Evolutionary conservation across 1,139 yeast genomes (phyloP).

Genomic region (Yamadazyma sp.): DNA sequence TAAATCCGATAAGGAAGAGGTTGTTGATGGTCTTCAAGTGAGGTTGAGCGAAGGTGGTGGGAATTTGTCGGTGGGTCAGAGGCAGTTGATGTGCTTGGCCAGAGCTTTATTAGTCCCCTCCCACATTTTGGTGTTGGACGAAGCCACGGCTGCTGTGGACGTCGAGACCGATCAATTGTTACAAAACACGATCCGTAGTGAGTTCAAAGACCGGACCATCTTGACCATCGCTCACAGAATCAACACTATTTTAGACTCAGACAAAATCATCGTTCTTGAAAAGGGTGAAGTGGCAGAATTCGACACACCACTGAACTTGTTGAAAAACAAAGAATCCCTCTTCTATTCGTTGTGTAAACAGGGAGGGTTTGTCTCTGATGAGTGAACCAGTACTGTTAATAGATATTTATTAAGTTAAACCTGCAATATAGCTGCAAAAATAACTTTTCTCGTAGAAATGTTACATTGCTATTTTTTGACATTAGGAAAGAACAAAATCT

Average conservation of each 20-base stretch:
- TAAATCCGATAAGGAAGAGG: slow-evolving; percentile 5
- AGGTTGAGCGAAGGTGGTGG: slow-evolving; percentile 32
- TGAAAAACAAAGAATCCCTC: slow-evolving; percentile 23
- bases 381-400: background rate
- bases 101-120: slow-evolving; percentile 35
- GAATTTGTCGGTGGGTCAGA: slow-evolving; percentile 38
- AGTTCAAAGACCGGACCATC: slow-evolving; percentile 34
- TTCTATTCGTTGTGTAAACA: slow-evolving; percentile 35
- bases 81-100: slow-evolving; percentile 38
- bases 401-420: too few relatives aligned
- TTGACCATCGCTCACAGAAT: slow-evolving; percentile 39
- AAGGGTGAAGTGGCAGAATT: slow-evolving; percentile 33
- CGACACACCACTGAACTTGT: slow-evolving; percentile 28
- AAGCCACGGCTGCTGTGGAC: slow-evolving; percentile 41
- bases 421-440: too few relatives aligned
- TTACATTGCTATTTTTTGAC: background rate
- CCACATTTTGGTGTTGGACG: slow-evolving; percentile 34
- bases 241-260: slow-evolving; percentile 38
- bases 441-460: too few relatives aligned
- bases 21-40: slow-evolving; percentile 24
- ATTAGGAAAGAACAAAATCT: too few relatives aligned
- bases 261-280: slow-evolving; percentile 32
- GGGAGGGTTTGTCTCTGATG: background rate
- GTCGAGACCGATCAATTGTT: slow-evolving; percentile 37
- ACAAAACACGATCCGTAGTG: slow-evolving; percentile 32